These are phyloP conservation scores for Neltuma alba DNA, from an alignment of 306 rosid species.

Conservation along the genomic window DNA sequence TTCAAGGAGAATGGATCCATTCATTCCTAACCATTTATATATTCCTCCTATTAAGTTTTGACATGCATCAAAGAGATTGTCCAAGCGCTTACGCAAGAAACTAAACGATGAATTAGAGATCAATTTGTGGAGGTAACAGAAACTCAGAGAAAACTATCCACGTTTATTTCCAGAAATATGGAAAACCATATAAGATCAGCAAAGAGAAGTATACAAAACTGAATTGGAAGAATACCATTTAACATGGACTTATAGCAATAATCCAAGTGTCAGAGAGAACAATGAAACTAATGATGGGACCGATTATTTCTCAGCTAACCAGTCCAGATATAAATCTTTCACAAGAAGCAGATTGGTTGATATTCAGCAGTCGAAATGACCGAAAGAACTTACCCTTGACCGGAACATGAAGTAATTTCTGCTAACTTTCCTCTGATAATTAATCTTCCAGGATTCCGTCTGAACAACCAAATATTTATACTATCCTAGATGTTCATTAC, in stretches of 20 bases:
- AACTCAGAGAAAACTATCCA: not conserved
- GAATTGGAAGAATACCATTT: conserved; percentile 7
- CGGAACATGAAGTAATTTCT: conserved; percentile 5
- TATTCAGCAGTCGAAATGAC: conserved; percentile 21
- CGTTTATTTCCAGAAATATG: conserved; percentile 25
- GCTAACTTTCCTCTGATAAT: conserved; percentile 5
- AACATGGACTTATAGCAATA: conserved; percentile 16
- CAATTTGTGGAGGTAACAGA: not conserved
- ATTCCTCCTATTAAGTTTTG: not conserved
- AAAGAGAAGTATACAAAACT: conserved; percentile 1
- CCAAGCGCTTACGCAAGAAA: not conserved
- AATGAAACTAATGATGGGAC: not conserved
- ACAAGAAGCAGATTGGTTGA: not conserved
- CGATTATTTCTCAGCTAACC: not conserved
- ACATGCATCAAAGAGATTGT: not conserved
- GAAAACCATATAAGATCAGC: conserved; percentile 12
- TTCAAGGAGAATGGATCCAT: not conserved
- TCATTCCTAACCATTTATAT: not conserved
- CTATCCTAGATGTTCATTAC: conserved; percentile 32
- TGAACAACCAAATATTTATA: conserved; percentile 5
- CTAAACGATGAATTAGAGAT: not conserved
- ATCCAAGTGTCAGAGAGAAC: not conserved
- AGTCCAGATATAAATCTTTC: not conserved
- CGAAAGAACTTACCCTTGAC: conserved; percentile 8
- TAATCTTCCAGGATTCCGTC: conserved; percentile 15